phyloP scores from a whole-genome alignment of 1,284 basidiomycete species.

The Moesziomyces aphidis region DNA sequence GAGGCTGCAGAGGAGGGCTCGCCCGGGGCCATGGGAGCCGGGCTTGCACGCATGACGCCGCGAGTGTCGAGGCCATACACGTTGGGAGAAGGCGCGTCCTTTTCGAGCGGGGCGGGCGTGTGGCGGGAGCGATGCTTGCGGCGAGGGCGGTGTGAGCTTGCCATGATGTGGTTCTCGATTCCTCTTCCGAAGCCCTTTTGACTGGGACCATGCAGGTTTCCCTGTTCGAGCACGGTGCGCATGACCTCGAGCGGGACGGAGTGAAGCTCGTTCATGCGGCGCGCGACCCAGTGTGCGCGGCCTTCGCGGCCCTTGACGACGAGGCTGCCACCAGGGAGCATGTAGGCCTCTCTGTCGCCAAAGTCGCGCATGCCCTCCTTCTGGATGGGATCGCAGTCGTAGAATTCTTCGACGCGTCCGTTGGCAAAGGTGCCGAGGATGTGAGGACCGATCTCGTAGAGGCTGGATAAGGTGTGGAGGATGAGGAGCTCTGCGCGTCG shows the following conservation, averaged over 20 bases:
- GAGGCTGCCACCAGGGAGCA: constrained; percentile 42
- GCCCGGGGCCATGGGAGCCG: constrained; percentile 41
- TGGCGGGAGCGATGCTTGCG: constrained; percentile 40
- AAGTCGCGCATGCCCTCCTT: constrained; percentile 62
- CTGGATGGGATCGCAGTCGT: constrained; percentile 63
- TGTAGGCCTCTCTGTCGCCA: constrained; percentile 49
- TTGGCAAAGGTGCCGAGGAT: constrained; percentile 67
- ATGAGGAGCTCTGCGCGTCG: constrained; percentile 65
- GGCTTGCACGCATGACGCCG: constrained; percentile 44
- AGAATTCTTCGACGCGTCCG: constrained; percentile 65
- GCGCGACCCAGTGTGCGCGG: constrained; percentile 63
- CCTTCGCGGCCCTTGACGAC: constrained; percentile 57
- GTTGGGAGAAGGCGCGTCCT: constrained; percentile 20
- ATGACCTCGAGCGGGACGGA: constrained; percentile 66
- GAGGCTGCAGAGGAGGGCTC: constrained; percentile 29
- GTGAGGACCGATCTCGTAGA: constrained; percentile 67
- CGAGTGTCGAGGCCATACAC: constrained; percentile 31
- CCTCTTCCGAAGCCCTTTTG: constrained; percentile 64
- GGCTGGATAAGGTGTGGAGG: constrained; percentile 64
- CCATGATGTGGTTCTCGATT: constrained; percentile 66
- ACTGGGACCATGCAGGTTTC: constrained; percentile 56
- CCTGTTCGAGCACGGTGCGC: constrained; percentile 64
- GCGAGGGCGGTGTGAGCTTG: constrained; percentile 58
- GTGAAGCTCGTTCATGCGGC: constrained; percentile 66
- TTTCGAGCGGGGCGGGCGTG: constrained; percentile 10